Evolutionary conservation across 441 rosid genomes (phyloP), one percentile per base, ranked within the genome.

Genomic region (Eruca vesicaria): DNA sequence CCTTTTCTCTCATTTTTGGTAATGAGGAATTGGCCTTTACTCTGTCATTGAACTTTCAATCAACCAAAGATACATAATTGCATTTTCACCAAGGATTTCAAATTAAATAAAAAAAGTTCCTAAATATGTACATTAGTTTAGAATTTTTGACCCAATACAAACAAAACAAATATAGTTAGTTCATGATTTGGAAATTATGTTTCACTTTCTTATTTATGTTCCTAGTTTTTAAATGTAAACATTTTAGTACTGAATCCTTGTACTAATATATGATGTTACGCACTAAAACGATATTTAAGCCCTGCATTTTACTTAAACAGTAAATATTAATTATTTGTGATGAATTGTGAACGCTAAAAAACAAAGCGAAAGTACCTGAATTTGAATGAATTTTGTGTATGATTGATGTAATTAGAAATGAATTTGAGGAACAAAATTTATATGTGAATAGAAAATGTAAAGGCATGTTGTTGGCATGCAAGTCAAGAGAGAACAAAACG

Each of bases 401-500:
- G 16, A 10, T 48, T 6, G 0, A 11, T 16, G 4, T 6, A 3
- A 10, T 3, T 28, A 6, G 3, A 66, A 41, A 28, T 67, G 68
- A 75, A 50, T 61, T 9, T 15, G 71, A 69, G 32, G 36, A 58
- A 58, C 5, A 45, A 7, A 41, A 26, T 16, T 16, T 26, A 33
- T 35, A 77, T n/a, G n/a, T n/a, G 7, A 70, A 43, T 50, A 65
- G 72, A 57, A 77, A 58, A 50, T 48, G 63, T 48, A 77, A 65
- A 77, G 50, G 66, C 60, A 35, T 65, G 66, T 71, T 32, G 36
- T 55, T 72, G 33, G 41, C 64, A 52, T 59, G 57, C 56, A 55
- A 57, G 69, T 31, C n/a, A 73, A 53, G 9, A 75, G 63, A 77
- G 77, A 80, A 72, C 71, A 79, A 72, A 72, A 77, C 11, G 73